These are phyloP conservation scores for Colletotrichum orbiculare DNA, from an alignment of 2,329 filamentous ascomycete genomes.

Conservation along the genomic window DNA sequence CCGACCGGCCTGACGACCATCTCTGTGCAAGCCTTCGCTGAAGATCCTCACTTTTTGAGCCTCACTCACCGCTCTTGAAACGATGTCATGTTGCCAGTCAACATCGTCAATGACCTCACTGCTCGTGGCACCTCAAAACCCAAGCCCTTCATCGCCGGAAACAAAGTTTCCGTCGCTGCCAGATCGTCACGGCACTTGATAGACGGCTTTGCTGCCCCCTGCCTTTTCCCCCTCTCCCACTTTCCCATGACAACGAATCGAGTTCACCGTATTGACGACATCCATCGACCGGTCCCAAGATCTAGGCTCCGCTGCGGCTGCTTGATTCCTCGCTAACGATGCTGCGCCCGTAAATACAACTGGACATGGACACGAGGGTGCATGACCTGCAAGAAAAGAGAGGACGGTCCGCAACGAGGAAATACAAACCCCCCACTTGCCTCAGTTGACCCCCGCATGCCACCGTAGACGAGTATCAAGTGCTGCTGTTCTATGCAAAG, in stretches of 20 bases:
- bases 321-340: slow-evolving; percentile 15
- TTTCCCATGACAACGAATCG: too few relatives aligned
- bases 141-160: slow-evolving; percentile 3
- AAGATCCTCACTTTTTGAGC: slow-evolving; percentile 1
- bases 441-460: neutral
- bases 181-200: slow-evolving; percentile 4
- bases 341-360: slow-evolving; percentile 11
- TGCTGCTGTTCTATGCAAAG: too few relatives aligned
- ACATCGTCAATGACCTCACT: slow-evolving; percentile 4
- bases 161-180: neutral
- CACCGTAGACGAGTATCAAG: slow-evolving; percentile 16
- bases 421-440: slow-evolving; percentile 2
- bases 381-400: neutral
- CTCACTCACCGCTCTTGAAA: slow-evolving; percentile 24
- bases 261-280: neutral
- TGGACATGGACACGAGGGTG: slow-evolving; percentile 12
- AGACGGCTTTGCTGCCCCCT: neutral
- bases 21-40: neutral
- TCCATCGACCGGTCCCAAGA: slow-evolving; percentile 15
- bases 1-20: slow-evolving; percentile 3
- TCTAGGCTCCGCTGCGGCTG: slow-evolving; percentile 24
- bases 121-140: neutral
- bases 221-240: too few relatives aligned
- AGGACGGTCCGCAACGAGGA: neutral
- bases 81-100: neutral